These are phyloP conservation scores for Pichia occidentalis DNA, from an alignment of 805 yeast species.

Conservation along the genomic window DNA sequence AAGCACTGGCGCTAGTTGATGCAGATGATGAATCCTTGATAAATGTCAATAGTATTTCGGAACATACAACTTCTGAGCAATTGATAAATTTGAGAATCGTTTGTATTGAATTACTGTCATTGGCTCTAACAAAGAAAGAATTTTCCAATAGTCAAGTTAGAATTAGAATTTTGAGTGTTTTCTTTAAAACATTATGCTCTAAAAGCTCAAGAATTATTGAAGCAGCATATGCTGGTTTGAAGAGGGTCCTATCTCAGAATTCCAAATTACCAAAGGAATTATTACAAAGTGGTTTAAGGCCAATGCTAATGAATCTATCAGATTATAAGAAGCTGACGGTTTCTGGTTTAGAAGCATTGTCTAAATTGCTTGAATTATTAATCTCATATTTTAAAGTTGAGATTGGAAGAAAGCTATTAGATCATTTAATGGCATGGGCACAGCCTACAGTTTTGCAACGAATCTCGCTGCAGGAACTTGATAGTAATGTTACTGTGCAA, in stretches of 20 bases:
- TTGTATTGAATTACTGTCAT: constrained; percentile 74
- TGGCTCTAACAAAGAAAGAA: constrained; percentile 80
- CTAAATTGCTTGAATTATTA: constrained; percentile 74
- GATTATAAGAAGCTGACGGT: constrained; percentile 89
- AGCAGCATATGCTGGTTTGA: constrained; percentile 87
- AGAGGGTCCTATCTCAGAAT: constrained; percentile 75
- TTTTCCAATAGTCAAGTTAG: constrained; percentile 65
- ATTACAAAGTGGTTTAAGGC: constrained; percentile 90
- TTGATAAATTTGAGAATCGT: constrained; percentile 82
- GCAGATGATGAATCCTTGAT: constrained; percentile 96
- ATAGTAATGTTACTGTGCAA: constrained; percentile 73
- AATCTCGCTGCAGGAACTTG: constrained; percentile 73
- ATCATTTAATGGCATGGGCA: constrained; percentile 95
- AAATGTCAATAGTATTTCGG: constrained; percentile 77
- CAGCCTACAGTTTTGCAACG: constrained; percentile 71
- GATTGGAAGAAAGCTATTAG: constrained; percentile 86
- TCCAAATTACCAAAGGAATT: constrained; percentile 89
- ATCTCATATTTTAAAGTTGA: constrained; percentile 95
- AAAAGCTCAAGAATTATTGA: constrained; percentile 81
- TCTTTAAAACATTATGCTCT: constrained; percentile 86
- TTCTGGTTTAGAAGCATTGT: constrained; percentile 84
- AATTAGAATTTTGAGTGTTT: constrained; percentile 82
- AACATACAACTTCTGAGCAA: constrained; percentile 83
- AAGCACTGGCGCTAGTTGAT: constrained; percentile 90
- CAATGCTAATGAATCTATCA: constrained; percentile 90